Percentiles rank a stretch among this genome's conserved stretches.
phyloP scores from a whole-genome alignment of 1,284 basidiomycete genomes.

The Puccinia novopanici region DNA sequence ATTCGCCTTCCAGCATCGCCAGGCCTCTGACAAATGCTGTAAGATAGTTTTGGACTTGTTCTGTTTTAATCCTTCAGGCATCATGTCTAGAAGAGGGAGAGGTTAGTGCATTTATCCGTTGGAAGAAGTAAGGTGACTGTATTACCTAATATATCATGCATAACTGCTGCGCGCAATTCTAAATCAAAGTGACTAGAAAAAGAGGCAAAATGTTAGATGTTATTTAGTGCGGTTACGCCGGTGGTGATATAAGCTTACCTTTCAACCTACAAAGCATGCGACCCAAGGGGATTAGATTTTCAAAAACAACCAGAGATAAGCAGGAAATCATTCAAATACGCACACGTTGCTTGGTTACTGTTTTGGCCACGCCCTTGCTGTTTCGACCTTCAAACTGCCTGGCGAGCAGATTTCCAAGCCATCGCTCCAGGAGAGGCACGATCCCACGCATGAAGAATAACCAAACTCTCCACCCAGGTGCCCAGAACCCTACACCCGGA shows the following conservation, averaged over 20 bases:
- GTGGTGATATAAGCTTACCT: neutral
- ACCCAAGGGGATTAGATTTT: neutral
- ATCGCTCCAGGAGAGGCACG: conserved; percentile 92
- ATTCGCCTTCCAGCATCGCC: conserved; percentile 96
- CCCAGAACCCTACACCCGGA: conserved; percentile 99
- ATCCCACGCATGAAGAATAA: conserved; percentile 99
- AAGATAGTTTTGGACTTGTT: conserved; percentile 99
- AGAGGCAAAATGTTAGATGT: neutral
- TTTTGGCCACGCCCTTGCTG: conserved; percentile 76
- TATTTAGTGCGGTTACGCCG: neutral
- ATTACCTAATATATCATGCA: conserved; percentile 81
- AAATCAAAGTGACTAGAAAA: conserved; percentile 86
- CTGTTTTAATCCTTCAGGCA: conserved; percentile 98
- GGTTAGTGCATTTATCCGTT: neutral
- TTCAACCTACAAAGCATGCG: conserved; percentile 37
- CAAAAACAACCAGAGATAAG: neutral
- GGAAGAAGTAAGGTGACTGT: neutral
- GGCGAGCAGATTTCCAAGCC: conserved; percentile 95
- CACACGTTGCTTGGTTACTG: conserved; percentile 97
- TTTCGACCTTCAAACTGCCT: conserved; percentile 96
- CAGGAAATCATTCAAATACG: conserved; percentile 58
- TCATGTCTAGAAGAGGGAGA: conserved; percentile 63
- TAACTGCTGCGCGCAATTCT: conserved; percentile 94
- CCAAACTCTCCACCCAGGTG: conserved; percentile 99
- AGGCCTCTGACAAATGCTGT: conserved; percentile 95